Conservation (phyloP, 768 basidiomycete genomes). For the Mycena indigotica region DNA sequence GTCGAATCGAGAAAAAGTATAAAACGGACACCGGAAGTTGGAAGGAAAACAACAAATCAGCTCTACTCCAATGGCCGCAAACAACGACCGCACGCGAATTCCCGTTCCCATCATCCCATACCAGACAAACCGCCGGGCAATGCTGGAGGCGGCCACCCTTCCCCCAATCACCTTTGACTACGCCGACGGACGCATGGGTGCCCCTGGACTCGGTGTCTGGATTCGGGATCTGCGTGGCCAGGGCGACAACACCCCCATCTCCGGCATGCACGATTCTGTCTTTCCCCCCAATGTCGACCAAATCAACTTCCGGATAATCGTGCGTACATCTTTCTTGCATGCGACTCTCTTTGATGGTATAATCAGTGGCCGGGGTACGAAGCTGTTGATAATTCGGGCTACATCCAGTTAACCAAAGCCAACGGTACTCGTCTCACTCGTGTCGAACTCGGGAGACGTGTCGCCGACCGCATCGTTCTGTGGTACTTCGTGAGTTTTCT, state of each 20-base stretch:
- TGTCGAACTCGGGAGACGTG: background rate
- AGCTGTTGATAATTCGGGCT: background rate
- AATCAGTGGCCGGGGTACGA: slow-evolving; percentile 1
- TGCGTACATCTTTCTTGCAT: background rate
- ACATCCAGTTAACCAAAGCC: background rate
- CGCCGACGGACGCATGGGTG: background rate
- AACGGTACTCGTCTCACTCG: background rate
- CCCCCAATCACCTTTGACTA: background rate
- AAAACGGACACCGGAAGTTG: no score
- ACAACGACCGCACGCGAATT: no score
- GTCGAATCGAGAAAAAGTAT: no score
- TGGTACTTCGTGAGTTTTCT: background rate
- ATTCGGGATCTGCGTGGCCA: background rate
- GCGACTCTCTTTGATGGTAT: no score
- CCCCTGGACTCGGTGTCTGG: background rate
- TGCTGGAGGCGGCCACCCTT: no score
- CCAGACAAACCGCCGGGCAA: no score
- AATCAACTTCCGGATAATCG: background rate
- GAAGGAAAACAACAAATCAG: no score
- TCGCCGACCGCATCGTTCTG: background rate
- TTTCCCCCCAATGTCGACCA: background rate
- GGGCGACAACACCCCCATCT: background rate
- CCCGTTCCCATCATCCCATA: no score
- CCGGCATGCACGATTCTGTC: background rate
- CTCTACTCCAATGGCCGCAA: no score